Conservation (phyloP, 805 yeast genomes). For the Candida gorgasii region DNA sequence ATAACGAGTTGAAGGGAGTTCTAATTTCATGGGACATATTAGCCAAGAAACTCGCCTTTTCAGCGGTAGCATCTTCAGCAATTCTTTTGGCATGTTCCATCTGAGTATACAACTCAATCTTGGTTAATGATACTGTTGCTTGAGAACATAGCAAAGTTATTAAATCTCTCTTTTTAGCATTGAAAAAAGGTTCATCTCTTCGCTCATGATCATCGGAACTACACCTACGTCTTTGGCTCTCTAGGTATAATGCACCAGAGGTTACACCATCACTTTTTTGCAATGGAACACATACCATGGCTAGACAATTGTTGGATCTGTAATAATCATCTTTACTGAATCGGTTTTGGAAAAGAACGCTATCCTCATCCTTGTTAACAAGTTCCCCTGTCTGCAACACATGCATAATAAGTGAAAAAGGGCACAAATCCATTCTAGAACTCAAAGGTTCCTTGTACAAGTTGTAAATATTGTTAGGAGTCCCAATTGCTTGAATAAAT, state of each 20-base stretch:
- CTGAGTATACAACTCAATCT: slow-evolving; percentile 46
- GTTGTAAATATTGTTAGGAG: slow-evolving; percentile 24
- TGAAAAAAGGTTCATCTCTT: slow-evolving; percentile 23
- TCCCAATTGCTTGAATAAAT: slow-evolving; percentile 28
- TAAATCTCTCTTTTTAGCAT: slow-evolving; percentile 38
- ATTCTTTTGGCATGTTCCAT: slow-evolving; percentile 44
- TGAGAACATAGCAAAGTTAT: slow-evolving; percentile 48
- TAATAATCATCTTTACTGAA: slow-evolving; percentile 45
- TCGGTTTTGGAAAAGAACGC: slow-evolving; percentile 29
- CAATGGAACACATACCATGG: slow-evolving; percentile 48
- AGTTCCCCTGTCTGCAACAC: slow-evolving; percentile 37
- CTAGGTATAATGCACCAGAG: slow-evolving; percentile 29
- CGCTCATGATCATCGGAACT: background rate
- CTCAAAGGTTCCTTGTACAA: slow-evolving; percentile 35
- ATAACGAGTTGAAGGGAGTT: slow-evolving; percentile 54
- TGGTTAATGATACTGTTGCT: slow-evolving; percentile 52
- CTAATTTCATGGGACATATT: slow-evolving; percentile 61
- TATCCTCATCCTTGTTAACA: slow-evolving; percentile 38
- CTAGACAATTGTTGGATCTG: slow-evolving; percentile 28
- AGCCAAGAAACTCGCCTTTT: slow-evolving; percentile 52
- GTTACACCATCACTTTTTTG: slow-evolving; percentile 39
- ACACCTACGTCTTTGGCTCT: slow-evolving; percentile 8
- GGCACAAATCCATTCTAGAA: slow-evolving; percentile 44
- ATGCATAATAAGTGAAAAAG: slow-evolving; percentile 39
- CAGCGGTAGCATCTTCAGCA: slow-evolving; percentile 56